A percentile compares a stretch with the other conserved stretches of the same genome.
These are phyloP conservation scores for Voacanga thouarsii DNA, from an alignment of 257 asterid genomes.

Conservation along the genomic window DNA sequence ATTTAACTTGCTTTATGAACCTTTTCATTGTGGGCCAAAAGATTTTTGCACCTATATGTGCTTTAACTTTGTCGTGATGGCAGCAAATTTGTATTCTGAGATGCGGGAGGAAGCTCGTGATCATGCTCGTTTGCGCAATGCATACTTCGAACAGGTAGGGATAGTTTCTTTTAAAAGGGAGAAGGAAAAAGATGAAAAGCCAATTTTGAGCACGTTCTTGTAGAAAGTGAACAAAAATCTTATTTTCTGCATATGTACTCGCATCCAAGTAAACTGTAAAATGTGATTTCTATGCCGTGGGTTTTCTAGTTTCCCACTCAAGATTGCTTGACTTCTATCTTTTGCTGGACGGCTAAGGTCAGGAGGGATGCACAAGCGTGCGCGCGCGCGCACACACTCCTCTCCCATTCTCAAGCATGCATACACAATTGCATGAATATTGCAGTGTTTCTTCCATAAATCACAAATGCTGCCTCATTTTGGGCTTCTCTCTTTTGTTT, in stretches of 20 bases:
- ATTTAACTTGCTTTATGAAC: conserved; percentile 22
- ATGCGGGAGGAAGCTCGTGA: conserved; percentile 98
- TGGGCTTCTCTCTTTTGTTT: not conserved
- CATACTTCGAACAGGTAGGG: conserved; percentile 99
- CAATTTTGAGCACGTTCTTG: not conserved
- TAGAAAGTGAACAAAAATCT: not conserved
- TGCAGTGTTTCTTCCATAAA: not conserved
- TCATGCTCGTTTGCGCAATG: conserved; percentile 94
- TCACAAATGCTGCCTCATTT: not conserved
- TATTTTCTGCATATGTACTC: not conserved
- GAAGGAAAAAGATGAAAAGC: not conserved
- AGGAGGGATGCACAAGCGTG: too few species aligned
- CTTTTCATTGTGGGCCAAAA: conserved; percentile 18
- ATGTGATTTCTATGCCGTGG: not conserved
- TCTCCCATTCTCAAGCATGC: not conserved
- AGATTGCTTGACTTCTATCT: too few species aligned
- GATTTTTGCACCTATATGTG: conserved; percentile 29
- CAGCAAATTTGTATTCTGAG: conserved; percentile 92
- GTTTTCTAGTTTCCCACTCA: not conserved
- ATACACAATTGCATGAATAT: not conserved
- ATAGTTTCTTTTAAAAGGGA: conserved; percentile 15
- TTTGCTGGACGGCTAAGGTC: not conserved
- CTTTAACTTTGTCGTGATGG: conserved; percentile 54
- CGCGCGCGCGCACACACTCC: not conserved
- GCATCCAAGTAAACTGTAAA: not conserved